phyloP scores from a whole-genome alignment of 129 eudicot genomes.

The Tagetes patula region DNA sequence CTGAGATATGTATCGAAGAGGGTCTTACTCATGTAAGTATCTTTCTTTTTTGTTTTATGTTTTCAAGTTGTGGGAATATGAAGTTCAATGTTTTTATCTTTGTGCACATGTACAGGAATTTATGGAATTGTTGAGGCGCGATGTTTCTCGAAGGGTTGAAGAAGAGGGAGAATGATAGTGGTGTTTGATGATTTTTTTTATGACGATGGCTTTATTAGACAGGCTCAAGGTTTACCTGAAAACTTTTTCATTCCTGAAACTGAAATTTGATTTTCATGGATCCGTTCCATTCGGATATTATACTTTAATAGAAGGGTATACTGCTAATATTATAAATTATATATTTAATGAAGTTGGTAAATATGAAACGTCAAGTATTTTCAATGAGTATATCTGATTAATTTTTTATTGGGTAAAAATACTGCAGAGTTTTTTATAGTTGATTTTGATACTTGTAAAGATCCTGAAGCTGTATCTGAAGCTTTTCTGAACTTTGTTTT shows the following conservation, averaged over 20 bases:
- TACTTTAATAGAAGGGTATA: not conserved
- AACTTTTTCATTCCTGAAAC: not conserved
- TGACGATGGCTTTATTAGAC: not conserved
- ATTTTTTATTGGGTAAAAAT: no score
- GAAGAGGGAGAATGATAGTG: constrained; percentile 36
- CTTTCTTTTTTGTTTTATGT: not conserved
- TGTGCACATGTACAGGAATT: constrained; percentile 53
- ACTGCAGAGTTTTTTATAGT: no score
- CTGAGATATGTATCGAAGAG: constrained; percentile 50
- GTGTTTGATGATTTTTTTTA: constrained; percentile 7
- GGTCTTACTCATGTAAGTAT: constrained; percentile 63
- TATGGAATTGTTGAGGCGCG: constrained; percentile 58
- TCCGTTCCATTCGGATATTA: not conserved
- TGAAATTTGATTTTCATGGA: not conserved
- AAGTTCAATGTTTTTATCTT: not conserved
- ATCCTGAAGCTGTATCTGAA: no score
- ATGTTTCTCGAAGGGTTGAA: constrained; percentile 50
- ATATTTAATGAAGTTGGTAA: no score
- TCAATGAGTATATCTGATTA: not conserved
- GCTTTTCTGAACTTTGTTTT: no score
- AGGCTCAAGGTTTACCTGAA: not conserved
- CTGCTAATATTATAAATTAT: not conserved
- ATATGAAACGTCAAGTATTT: not conserved
- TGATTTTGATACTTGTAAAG: no score
- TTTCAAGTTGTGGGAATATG: not conserved